Percentiles rank a stretch among this genome's conserved stretches.
Conservation (phyloP, 2,329 filamentous ascomycete genomes). For the Talaromyces rugulosus region DNA sequence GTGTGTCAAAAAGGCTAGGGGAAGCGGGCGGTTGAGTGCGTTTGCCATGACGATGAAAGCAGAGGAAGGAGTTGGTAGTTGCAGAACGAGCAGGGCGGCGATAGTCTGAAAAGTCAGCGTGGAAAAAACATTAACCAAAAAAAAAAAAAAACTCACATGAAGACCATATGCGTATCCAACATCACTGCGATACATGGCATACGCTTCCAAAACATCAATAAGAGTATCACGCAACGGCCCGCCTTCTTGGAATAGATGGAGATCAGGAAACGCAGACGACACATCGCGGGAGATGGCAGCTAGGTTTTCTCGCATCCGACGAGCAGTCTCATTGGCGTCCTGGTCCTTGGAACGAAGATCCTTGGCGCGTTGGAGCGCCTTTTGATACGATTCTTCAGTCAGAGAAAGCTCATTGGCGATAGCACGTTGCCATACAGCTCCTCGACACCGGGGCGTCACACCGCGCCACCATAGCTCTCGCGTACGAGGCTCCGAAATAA, state of each 20-base stretch:
- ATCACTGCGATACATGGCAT: conserved; percentile 60
- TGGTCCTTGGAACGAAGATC: conserved; percentile 42
- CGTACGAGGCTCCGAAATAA: conserved; percentile 51
- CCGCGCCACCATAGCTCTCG: conserved; percentile 64
- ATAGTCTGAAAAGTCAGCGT: conserved; percentile 36
- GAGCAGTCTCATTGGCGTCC: conserved; percentile 40
- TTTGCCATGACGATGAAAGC: conserved; percentile 60
- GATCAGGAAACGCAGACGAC: conserved; percentile 52
- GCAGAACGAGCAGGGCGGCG: conserved; percentile 56
- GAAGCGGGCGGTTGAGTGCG: conserved; percentile 57
- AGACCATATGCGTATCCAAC: conserved; percentile 58
- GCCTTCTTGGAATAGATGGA: conserved; percentile 54
- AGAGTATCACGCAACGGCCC: conserved; percentile 54
- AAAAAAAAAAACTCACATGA: conserved; percentile 40
- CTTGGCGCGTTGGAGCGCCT: conserved; percentile 54
- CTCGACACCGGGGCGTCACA: conserved; percentile 53
- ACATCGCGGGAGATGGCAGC: conserved; percentile 52
- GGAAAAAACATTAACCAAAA: background rate
- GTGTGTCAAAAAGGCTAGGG: conserved; percentile 57
- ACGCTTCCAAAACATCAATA: conserved; percentile 57
- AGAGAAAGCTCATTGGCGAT: conserved; percentile 60
- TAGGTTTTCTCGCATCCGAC: conserved; percentile 49
- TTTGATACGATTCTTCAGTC: conserved; percentile 52
- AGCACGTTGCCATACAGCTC: conserved; percentile 56
- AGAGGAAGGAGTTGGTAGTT: conserved; percentile 48